Evolutionary conservation across 257 asterid species (phyloP).

Genomic region (Solanum dulcamara): DNA sequence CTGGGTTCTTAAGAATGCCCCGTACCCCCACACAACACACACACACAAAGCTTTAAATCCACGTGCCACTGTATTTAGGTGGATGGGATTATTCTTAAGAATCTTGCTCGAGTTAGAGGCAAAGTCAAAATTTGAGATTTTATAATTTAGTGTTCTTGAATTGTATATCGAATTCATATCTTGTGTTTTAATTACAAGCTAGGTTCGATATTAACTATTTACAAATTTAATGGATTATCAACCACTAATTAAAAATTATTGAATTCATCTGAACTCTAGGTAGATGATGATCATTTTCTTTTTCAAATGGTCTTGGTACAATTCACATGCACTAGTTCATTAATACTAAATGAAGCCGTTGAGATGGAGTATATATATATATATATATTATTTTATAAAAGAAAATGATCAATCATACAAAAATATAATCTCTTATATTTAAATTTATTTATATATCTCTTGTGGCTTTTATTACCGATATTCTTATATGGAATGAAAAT

Average conservation of each 20-base stretch:
- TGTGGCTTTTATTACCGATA: not conserved
- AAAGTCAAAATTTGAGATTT: not conserved
- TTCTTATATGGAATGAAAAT: not conserved
- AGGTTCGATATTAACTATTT: not conserved
- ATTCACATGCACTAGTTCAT: not conserved
- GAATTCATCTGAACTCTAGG: not conserved
- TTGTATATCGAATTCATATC: fast-evolving
- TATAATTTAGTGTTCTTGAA: not conserved
- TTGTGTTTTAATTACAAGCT: not conserved
- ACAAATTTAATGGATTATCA: not conserved
- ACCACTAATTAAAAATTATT: not conserved
- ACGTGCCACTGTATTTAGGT: not conserved
- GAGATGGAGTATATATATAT: not conserved
- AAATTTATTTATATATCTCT: not conserved
- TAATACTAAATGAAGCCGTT: not conserved
- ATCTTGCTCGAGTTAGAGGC: not conserved
- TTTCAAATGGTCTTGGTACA: not conserved
- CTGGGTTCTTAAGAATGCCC: not conserved
- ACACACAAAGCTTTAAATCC: not conserved
- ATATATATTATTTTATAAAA: not conserved
- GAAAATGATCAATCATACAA: not conserved
- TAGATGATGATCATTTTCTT: not conserved
- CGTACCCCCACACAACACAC: too few species aligned
- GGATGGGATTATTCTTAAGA: not conserved
- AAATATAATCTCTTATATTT: not conserved